These are phyloP conservation scores for Neocallimastix lanati DNA, from an alignment of 192 early-diverging fungal genomes.

Conservation along the genomic window DNA sequence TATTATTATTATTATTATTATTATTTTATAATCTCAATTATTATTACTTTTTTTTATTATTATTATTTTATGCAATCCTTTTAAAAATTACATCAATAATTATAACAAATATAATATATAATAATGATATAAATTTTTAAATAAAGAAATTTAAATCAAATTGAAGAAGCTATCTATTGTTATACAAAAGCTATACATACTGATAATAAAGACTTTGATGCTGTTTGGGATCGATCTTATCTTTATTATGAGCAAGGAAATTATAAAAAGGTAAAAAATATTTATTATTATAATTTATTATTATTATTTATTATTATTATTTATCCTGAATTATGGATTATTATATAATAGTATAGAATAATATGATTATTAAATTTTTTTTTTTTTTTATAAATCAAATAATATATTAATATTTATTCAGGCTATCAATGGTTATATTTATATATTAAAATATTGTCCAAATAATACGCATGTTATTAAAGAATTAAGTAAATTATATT, in stretches of 20 bases:
- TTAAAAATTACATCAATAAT: no score
- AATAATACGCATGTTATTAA: conserved; percentile 46
- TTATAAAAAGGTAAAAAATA: conserved; percentile 30
- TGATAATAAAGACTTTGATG: conserved; percentile 43
- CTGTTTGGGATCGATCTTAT: conserved; percentile 47
- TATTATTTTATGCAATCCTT: no score
- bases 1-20: no score
- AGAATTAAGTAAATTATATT: conserved; percentile 34
- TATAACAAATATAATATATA: no score
- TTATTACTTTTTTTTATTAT: no score
- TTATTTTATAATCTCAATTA: no score
- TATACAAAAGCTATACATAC: conserved; percentile 41
- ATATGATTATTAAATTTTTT: conserved; percentile 2
- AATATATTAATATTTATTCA: conserved; percentile 9
- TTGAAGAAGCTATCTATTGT: conserved; percentile 72
- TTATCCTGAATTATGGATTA: no score
- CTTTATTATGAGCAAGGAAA: conserved; percentile 35
- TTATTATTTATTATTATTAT: no score
- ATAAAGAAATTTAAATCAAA: conserved; percentile 31
- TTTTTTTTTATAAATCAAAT: conserved; percentile 9
- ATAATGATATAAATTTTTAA: no score
- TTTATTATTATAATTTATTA: no score
- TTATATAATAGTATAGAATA: no score
- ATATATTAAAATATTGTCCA: conserved; percentile 38
- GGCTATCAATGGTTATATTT: conserved; percentile 36